Percentiles rank a stretch among this genome's conserved stretches.
Conservation (phyloP, 2,329 filamentous ascomycete genomes). For the Raffaelea deltoideospora region DNA sequence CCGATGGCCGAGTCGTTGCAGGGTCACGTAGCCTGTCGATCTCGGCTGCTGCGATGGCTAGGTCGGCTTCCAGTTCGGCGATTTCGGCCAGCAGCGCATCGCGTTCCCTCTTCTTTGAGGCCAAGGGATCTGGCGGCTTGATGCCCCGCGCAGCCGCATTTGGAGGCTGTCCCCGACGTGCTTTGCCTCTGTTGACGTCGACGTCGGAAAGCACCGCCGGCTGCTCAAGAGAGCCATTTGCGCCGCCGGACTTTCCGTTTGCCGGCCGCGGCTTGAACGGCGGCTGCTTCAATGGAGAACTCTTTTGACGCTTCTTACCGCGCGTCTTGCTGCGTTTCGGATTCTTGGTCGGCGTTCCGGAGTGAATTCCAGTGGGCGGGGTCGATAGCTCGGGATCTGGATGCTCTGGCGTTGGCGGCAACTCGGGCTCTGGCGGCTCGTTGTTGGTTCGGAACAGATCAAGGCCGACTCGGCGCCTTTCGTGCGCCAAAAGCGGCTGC, state of each 20-base stretch:
- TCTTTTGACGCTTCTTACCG: constrained; percentile 21
- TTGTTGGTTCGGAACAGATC: constrained; percentile 16
- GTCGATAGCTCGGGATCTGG: constrained; percentile 38
- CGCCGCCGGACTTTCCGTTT: neutral
- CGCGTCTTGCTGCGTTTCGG: constrained; percentile 13
- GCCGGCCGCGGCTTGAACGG: constrained; percentile 8
- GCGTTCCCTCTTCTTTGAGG: constrained; percentile 34
- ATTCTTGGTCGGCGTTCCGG: constrained; percentile 34
- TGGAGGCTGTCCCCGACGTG: neutral
- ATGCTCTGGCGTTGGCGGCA: constrained; percentile 42
- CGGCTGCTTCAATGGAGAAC: constrained; percentile 34
- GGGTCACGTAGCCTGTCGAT: constrained; percentile 34
- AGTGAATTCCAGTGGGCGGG: constrained; percentile 43
- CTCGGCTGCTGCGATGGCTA: constrained; percentile 40
- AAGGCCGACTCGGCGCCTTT: constrained; percentile 21
- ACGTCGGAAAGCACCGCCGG: neutral
- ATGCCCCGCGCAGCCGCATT: constrained; percentile 24
- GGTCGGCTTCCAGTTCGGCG: constrained; percentile 38
- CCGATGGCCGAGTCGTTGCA: no score
- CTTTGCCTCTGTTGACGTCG: no score
- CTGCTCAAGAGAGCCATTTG: neutral
- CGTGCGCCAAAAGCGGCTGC: constrained; percentile 24
- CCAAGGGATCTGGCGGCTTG: constrained; percentile 23
- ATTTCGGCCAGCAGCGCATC: constrained; percentile 41
- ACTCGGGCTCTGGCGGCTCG: constrained; percentile 39